Base-by-base conservation (phyloP, 2,329 filamentous ascomycete genomes). In the Penicillium sp. region DNA sequence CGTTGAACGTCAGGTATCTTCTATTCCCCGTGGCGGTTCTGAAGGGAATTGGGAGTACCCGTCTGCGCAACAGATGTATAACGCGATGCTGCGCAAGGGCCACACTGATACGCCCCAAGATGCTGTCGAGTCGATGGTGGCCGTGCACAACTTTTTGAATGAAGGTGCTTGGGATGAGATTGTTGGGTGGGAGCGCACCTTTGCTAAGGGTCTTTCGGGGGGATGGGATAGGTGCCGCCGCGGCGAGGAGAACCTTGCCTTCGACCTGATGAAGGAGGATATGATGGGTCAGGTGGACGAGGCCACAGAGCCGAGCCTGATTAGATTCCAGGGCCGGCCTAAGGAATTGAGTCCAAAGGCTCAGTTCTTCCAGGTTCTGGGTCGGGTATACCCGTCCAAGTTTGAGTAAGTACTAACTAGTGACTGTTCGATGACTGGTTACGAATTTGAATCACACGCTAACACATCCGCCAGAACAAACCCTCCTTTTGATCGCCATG, bases 21-120 rank as follows among this genome's bases (percentile, higher is more conserved):
- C 92, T 1, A 99, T 99, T 62, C 94, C 94, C n/a, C 89, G 89
- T 62, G 90, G 89, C 65, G 85, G 88, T 63, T 52, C 61, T 2
- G 81, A 86, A 46, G 84, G 86, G 40, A 95, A 90, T 66, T 99
- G 94, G 94, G 94, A 97, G 74, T 99, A 99, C 69, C 94, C 94
- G 0, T 97, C 91, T 0, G 93, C 94, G 0, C 94, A 99, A 77
- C 94, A 99, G 75, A 99, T 99, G 94, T 99, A 97, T 80, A 97
- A 99, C 68, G 94, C 94, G 7, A 88, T 99, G 75, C 78, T 97
- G 55, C 88, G 94, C 58, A 99, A 99, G 75, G 94, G 94, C 52
- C 94, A 97, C 74, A 91, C 89, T 0, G 92, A 97, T 70, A 97
- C 94, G 0, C 92, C 96, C 49, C 84, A 91, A 48, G 94, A 93